Percentiles rank a stretch among this genome's conserved stretches.
Conservation (phyloP, 495 filamentous ascomycete species). For the Neohortaea acidophila region DNA sequence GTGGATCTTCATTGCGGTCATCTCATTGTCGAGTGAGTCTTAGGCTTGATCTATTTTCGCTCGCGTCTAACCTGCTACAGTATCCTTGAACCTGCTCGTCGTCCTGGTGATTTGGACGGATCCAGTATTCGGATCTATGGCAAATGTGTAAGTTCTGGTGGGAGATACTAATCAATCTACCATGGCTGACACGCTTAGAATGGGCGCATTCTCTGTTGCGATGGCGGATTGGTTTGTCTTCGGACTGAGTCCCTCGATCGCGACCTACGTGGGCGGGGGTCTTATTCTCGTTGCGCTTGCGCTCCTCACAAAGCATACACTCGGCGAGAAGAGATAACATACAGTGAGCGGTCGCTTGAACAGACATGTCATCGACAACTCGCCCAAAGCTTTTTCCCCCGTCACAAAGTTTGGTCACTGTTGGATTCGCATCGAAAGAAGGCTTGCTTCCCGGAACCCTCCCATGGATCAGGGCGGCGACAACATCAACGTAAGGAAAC, state of each 20-base stretch:
- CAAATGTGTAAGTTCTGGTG: constrained; percentile 7
- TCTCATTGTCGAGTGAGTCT: constrained; percentile 10
- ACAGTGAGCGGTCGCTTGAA: too few relatives aligned
- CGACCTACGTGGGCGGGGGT: constrained; percentile 14
- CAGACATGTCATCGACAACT: too few relatives aligned
- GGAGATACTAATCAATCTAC: neutral
- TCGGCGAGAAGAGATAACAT: constrained; percentile 10
- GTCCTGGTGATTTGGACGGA: constrained; percentile 17
- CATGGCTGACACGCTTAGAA: constrained; percentile 1
- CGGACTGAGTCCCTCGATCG: constrained; percentile 10
- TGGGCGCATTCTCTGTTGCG: constrained; percentile 16
- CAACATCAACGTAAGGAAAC: too few relatives aligned
- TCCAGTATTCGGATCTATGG: constrained; percentile 16
- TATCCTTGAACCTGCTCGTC: constrained; percentile 13
- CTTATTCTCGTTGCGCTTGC: constrained; percentile 15
- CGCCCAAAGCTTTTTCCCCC: too few relatives aligned
- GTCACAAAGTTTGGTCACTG: too few relatives aligned
- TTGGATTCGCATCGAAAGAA: too few relatives aligned
- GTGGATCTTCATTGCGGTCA: constrained; percentile 10
- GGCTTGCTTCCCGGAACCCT: too few relatives aligned
- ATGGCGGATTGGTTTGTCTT: constrained; percentile 16
- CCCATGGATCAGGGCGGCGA: neutral
- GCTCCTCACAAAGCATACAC: constrained; percentile 14
- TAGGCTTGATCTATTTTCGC: neutral
- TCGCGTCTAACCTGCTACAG: constrained; percentile 3